phyloP scores from a whole-genome alignment of 2,329 filamentous ascomycete genomes.

The Diaporthe caulivora region DNA sequence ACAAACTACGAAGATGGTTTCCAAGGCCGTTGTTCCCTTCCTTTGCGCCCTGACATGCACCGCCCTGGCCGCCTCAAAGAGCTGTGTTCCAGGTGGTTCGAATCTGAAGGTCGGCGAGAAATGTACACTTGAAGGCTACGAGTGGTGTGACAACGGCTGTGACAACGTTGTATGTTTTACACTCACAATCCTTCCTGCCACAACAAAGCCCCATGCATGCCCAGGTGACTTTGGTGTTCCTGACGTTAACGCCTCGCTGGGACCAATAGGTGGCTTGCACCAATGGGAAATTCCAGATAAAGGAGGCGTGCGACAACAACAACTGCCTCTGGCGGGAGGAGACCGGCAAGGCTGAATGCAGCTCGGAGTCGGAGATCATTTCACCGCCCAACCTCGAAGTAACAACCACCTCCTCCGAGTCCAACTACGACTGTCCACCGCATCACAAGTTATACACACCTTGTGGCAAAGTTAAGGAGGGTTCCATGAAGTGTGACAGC shows the following conservation, averaged over 20 bases:
- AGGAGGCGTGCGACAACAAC: neutral
- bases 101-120: neutral
- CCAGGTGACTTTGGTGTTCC: neutral
- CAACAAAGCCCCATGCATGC: no score
- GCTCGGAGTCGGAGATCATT: neutral
- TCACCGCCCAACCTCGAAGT: neutral
- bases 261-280: neutral
- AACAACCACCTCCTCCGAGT: neutral
- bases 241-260: neutral
- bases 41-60: neutral
- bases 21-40: neutral
- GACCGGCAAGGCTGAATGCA: neutral
- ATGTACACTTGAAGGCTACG: neutral
- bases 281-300: neutral
- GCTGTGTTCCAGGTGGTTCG: neutral
- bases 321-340: neutral
- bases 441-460: neutral
- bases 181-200: neutral
- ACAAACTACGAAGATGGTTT: neutral
- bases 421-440: neutral
- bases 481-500: slow-evolving; percentile 15
- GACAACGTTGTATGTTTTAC: neutral
- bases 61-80: neutral
- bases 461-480: neutral
- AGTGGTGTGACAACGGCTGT: neutral